phyloP scores from a whole-genome alignment of 2,329 filamentous ascomycete genomes.

The Dothidotthia symphoricarpi region DNA sequence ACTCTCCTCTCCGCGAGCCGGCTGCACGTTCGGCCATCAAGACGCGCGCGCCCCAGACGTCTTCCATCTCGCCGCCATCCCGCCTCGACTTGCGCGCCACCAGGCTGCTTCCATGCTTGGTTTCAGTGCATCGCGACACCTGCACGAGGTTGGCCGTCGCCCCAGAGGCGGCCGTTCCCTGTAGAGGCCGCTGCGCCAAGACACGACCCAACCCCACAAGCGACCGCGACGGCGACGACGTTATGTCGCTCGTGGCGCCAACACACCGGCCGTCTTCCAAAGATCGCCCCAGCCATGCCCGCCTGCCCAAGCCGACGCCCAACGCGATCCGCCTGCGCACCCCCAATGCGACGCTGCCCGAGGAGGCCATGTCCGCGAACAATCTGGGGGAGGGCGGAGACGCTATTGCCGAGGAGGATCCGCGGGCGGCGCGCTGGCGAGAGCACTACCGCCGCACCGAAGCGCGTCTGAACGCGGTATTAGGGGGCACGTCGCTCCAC shows the following conservation, averaged over 20 bases:
- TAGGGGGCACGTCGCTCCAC: constrained; percentile 49
- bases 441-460: constrained; percentile 76
- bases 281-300: constrained; percentile 46
- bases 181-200: constrained; percentile 40
- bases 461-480: constrained; percentile 73
- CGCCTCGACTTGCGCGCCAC: constrained; percentile 25
- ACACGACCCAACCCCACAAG: constrained; percentile 24
- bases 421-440: constrained; percentile 61
- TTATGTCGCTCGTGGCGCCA: constrained; percentile 39
- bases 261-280: constrained; percentile 42
- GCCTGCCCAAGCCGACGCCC: constrained; percentile 34
- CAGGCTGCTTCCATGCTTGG: constrained; percentile 41
- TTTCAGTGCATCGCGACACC: constrained; percentile 41
- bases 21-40: constrained; percentile 38
- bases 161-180: constrained; percentile 39
- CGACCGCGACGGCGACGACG: constrained; percentile 33
- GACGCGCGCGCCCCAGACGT: constrained; percentile 25
- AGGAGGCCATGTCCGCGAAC: constrained; percentile 45
- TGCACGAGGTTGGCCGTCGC: constrained; percentile 44
- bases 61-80: constrained; percentile 39
- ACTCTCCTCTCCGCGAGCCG: constrained; percentile 24
- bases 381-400: constrained; percentile 42
- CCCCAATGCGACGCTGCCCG: constrained; percentile 45
- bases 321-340: constrained; percentile 43
- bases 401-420: constrained; percentile 48